Evolutionary conservation across 2,329 filamentous ascomycete genomes (phyloP), one percentile per base, ranked within the genome.

Genomic region (Pleurostoma richardsiae): DNA sequence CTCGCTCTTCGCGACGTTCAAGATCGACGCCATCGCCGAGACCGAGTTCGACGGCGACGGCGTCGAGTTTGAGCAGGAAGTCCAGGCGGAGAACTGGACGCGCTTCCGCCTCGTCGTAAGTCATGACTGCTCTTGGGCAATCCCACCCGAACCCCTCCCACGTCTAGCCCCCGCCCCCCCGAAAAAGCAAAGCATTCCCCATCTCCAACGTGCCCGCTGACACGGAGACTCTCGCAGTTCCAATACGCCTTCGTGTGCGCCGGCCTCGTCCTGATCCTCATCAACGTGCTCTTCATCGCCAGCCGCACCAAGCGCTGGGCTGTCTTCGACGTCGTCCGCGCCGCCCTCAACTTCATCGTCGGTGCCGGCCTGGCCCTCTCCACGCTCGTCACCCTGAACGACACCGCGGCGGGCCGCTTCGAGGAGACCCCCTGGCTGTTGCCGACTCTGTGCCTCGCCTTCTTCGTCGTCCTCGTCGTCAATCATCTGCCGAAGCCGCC

Each of bases 371-470:
- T 60, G 2, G 50, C 53, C 11, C 54, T 61, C 2, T 46, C 59
- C 29, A 29, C 49, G 4, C 45, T 59, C 11, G 10, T 59, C 19
- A 49, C 46, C 4, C 31, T 51, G 6, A 46, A 55, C 47, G 39
- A 44, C 5, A 39, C 43, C 1, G 42, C 36, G 4, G 40, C 44
- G 11, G 3, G 5, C 27, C 10, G 31, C 4, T 57, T 51, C 29
- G 27, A 52, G 10, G 8, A 30, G 1, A 53, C 51, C 2, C 55
- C 57, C 3, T 62, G 57, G 57, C 44, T 57, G n/a, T 47, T 60
- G 39, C 58, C 59, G 3, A 57, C 53, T 4, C 46, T 62, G 10
- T 54, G 54, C 42, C 36, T 60, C 26, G 47, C 50, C 10, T 55
- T 59, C 46, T 57, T 59, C 43, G 10, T 48, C 38, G 52, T 62